phyloP scores from a whole-genome alignment of 495 filamentous ascomycete species.

The Aspergillus biplanus region DNA sequence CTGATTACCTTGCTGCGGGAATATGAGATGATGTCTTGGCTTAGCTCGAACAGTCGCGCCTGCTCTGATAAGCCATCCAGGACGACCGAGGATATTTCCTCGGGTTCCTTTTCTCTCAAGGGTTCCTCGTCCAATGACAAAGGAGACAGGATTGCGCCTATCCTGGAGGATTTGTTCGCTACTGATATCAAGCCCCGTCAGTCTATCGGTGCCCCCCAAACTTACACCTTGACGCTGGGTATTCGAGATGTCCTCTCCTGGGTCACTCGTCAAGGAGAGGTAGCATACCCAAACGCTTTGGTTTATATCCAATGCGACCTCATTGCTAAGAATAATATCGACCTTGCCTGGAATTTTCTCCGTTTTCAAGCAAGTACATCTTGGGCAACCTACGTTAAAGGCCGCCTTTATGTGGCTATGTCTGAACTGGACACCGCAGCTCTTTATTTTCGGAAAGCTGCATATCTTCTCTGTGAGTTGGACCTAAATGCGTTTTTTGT shows the following conservation, averaged over 20 bases:
- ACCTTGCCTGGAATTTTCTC: constrained; percentile 75
- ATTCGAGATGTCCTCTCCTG: constrained; percentile 55
- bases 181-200: constrained; percentile 50
- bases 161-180: constrained; percentile 56
- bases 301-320: constrained; percentile 70
- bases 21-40: constrained; percentile 80
- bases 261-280: constrained; percentile 49
- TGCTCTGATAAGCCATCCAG: constrained; percentile 28
- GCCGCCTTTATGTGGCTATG: constrained; percentile 73
- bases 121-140: constrained; percentile 31
- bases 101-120: constrained; percentile 33
- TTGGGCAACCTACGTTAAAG: constrained; percentile 87
- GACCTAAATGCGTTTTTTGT: not conserved
- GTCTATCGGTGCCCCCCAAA: constrained; percentile 44
- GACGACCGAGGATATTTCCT: constrained; percentile 27
- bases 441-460: constrained; percentile 78
- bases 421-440: constrained; percentile 74
- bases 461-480: constrained; percentile 77
- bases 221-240: constrained; percentile 50
- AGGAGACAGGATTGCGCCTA: constrained; percentile 37
- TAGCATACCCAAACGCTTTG: constrained; percentile 50
- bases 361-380: constrained; percentile 64
- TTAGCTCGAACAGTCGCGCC: constrained; percentile 60
- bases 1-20: constrained; percentile 70
- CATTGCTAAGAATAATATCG: constrained; percentile 67